These are phyloP conservation scores for Saccharomyces mikatae DNA, from an alignment of 805 yeast genomes.

Conservation along the genomic window DNA sequence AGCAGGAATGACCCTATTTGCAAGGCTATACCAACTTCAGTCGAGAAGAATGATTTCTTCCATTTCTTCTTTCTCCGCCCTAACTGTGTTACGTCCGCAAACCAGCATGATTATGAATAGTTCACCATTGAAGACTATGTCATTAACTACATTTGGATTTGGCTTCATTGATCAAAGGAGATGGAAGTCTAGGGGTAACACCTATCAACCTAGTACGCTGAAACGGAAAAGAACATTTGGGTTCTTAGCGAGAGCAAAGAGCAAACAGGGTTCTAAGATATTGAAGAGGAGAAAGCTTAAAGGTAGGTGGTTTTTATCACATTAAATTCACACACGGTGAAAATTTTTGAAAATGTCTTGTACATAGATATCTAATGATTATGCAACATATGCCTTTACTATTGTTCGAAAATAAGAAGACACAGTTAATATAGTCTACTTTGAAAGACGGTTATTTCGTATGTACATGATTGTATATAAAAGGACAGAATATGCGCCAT, in stretches of 20 bases:
- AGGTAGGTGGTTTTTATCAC: conserved; percentile 89
- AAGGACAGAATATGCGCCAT: neutral
- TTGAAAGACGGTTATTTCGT: neutral
- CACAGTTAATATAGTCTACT: neutral
- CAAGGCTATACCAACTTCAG: conserved; percentile 7
- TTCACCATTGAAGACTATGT: neutral
- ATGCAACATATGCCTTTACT: neutral
- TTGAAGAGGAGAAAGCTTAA: conserved; percentile 71
- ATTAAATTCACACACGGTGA: conserved; percentile 34
- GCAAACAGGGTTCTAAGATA: conserved; percentile 69
- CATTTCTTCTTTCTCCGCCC: conserved; percentile 15
- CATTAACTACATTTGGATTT: conserved; percentile 1
- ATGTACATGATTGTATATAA: neutral
- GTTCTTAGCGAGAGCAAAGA: conserved; percentile 73
- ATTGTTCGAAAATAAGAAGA: neutral
- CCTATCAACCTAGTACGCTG: conserved; percentile 87
- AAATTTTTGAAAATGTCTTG: neutral
- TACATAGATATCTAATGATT: neutral
- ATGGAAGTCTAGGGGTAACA: conserved; percentile 87
- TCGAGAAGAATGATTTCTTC: conserved; percentile 12
- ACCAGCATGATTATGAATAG: neutral
- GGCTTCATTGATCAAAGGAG: conserved; percentile 33
- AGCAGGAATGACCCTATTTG: conserved; percentile 8
- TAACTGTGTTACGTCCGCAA: neutral
- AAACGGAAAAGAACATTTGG: conserved; percentile 88